phyloP scores from a whole-genome alignment of 176 grass and related monocot species.

The Aegilops sharonensis region DNA sequence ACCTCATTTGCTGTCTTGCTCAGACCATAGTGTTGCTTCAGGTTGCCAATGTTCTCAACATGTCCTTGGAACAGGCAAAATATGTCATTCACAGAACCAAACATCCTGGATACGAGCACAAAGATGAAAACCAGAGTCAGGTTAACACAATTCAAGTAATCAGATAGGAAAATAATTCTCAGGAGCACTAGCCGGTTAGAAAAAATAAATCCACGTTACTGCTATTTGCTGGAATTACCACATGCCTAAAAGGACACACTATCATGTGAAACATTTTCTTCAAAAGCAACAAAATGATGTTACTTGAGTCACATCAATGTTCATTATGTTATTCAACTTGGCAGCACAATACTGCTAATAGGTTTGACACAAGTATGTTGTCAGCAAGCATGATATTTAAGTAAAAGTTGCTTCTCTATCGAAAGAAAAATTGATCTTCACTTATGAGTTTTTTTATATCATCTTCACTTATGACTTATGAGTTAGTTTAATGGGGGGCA shows the following conservation, averaged over 20 bases:
- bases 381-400: neutral
- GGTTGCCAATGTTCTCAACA: slow-evolving; percentile 75
- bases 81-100: slow-evolving; percentile 78
- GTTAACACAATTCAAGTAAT: neutral
- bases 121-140: neutral
- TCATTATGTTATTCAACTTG: neutral
- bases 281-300: neutral
- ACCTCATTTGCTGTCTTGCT: slow-evolving; percentile 83
- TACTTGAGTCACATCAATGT: neutral
- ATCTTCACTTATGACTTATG: neutral
- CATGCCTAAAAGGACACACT: neutral
- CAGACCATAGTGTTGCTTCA: slow-evolving; percentile 92
- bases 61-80: slow-evolving; percentile 88
- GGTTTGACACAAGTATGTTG: neutral
- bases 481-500: neutral
- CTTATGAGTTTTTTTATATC: neutral
- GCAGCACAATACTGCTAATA: neutral
- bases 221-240: neutral
- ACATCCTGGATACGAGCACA: slow-evolving; percentile 52
- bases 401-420: neutral
- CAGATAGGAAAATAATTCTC: neutral
- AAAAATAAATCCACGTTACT: neutral
- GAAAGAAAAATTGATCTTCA: slow-evolving; percentile 2
- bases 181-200: neutral
- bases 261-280: neutral